phyloP scores from a whole-genome alignment of 257 asterid genomes.

The Cordia subcordata region DNA sequence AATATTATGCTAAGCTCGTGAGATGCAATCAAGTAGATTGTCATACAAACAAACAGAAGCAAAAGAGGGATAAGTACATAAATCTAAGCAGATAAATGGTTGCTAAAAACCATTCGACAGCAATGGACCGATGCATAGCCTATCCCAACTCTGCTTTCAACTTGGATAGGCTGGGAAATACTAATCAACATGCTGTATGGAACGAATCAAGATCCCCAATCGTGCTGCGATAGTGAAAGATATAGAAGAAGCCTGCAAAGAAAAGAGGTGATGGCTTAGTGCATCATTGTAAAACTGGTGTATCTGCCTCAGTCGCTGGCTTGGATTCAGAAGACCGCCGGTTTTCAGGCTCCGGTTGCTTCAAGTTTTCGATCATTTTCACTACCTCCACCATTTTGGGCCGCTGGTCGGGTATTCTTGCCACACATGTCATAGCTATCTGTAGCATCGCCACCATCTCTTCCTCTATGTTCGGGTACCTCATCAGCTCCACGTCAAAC shows the following conservation, averaged over 20 bases:
- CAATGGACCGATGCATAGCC: slow-evolving; percentile 11
- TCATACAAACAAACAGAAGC: slow-evolving; percentile 10
- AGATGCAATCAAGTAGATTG: too few species aligned
- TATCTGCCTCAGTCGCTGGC: slow-evolving; percentile 19
- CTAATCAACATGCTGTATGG: slow-evolving; percentile 17
- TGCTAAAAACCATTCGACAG: neutral
- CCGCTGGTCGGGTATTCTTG: slow-evolving; percentile 54
- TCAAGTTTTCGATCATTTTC: slow-evolving; percentile 47
- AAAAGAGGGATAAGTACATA: neutral
- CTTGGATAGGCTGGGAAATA: slow-evolving; percentile 9
- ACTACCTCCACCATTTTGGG: slow-evolving; percentile 64
- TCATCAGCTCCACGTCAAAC: slow-evolving; percentile 61
- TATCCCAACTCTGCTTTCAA: slow-evolving; percentile 10
- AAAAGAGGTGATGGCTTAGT: neutral
- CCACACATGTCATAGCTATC: slow-evolving; percentile 72
- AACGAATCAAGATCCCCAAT: slow-evolving; percentile 25
- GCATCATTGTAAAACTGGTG: neutral
- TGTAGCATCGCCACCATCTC: slow-evolving; percentile 75
- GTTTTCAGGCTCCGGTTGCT: slow-evolving; percentile 19
- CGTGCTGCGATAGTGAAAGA: slow-evolving; percentile 1
- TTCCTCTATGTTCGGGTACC: slow-evolving; percentile 70
- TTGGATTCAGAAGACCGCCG: slow-evolving; percentile 20
- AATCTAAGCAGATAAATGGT: neutral
- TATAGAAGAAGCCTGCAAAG: slow-evolving; percentile 1
- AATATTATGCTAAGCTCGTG: too few species aligned